phyloP scores from a whole-genome alignment of 495 filamentous ascomycete genomes.

The Xylaria intraflava region DNA sequence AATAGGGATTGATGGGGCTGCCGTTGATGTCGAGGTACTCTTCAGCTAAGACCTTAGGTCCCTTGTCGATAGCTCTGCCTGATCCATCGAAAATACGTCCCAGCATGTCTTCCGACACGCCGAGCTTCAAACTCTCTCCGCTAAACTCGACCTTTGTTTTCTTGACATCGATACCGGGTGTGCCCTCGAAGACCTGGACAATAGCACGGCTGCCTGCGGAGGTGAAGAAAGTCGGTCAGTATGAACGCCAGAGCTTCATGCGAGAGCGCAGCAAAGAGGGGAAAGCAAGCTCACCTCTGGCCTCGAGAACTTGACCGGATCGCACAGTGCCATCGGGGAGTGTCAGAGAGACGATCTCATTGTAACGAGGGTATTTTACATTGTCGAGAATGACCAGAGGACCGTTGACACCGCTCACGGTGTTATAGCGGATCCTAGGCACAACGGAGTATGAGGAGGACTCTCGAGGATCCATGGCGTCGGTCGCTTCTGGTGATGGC shows the following conservation, averaged over 20 bases:
- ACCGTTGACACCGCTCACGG: slow-evolving; percentile 95
- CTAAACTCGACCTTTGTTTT: slow-evolving; percentile 98
- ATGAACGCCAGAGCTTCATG: background rate
- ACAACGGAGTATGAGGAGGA: slow-evolving; percentile 62
- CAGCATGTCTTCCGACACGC: slow-evolving; percentile 98
- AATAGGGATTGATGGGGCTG: slow-evolving; percentile 97
- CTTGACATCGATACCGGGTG: slow-evolving; percentile 94
- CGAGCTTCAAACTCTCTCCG: slow-evolving; percentile 92
- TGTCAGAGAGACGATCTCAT: slow-evolving; percentile 95
- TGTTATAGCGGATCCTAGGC: slow-evolving; percentile 93
- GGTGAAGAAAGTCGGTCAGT: background rate
- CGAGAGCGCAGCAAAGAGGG: background rate
- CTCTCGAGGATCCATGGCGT: slow-evolving; percentile 76
- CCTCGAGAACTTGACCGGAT: slow-evolving; percentile 94
- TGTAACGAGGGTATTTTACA: slow-evolving; percentile 96
- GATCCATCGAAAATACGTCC: slow-evolving; percentile 98
- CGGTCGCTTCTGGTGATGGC: slow-evolving; percentile 9
- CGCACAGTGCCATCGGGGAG: slow-evolving; percentile 91
- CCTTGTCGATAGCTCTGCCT: slow-evolving; percentile 95
- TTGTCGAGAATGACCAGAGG: slow-evolving; percentile 95
- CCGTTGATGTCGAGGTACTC: slow-evolving; percentile 99
- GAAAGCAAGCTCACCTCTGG: slow-evolving; percentile 57
- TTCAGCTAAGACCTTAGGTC: slow-evolving; percentile 95
- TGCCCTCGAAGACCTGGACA: slow-evolving; percentile 98
- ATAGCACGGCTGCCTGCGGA: slow-evolving; percentile 75